Percentiles rank a stretch among this genome's conserved stretches.
phyloP scores from a whole-genome alignment of 2,329 filamentous ascomycete genomes.

The Cladorrhinum sp. region DNA sequence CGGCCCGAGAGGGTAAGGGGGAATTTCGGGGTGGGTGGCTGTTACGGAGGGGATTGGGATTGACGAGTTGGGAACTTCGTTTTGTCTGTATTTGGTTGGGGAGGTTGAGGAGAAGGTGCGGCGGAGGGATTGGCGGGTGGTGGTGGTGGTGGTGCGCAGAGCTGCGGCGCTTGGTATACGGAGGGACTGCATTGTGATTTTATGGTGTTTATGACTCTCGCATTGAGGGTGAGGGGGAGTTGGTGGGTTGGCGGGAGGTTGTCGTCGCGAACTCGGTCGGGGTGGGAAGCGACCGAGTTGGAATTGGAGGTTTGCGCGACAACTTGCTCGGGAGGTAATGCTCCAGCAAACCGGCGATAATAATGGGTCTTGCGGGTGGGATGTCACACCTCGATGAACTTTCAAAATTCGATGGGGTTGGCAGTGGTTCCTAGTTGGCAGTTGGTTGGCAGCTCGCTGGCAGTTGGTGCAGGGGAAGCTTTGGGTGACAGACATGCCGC shows the following conservation, averaged over 20 bases:
- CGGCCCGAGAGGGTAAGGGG: constrained; percentile 70
- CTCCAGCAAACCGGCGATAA: constrained; percentile 3
- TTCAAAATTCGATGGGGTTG: constrained; percentile 20
- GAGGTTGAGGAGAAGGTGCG: constrained; percentile 38
- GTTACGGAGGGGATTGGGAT: constrained; percentile 45
- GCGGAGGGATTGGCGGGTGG: not conserved
- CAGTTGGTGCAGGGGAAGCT: constrained; percentile 14
- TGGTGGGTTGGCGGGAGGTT: not conserved
- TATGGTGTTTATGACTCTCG: not conserved
- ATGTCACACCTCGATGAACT: constrained; percentile 5
- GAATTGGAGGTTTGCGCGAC: not conserved
- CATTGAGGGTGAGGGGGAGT: no score
- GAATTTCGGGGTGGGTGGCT: constrained; percentile 42
- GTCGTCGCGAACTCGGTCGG: no score
- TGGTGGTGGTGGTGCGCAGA: not conserved
- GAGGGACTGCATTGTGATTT: not conserved
- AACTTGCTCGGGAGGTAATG: not conserved
- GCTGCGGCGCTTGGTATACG: constrained; percentile 11
- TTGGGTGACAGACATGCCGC: constrained; percentile 1
- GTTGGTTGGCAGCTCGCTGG: not conserved
- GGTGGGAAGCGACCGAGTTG: no score
- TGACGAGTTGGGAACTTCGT: constrained; percentile 18
- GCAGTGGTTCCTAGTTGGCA: not conserved
- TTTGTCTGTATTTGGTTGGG: constrained; percentile 31
- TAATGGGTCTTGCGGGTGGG: constrained; percentile 1